Evolutionary conservation across 495 filamentous ascomycete species (phyloP).

Genomic region (Aspergillus incahuasiensis): DNA sequence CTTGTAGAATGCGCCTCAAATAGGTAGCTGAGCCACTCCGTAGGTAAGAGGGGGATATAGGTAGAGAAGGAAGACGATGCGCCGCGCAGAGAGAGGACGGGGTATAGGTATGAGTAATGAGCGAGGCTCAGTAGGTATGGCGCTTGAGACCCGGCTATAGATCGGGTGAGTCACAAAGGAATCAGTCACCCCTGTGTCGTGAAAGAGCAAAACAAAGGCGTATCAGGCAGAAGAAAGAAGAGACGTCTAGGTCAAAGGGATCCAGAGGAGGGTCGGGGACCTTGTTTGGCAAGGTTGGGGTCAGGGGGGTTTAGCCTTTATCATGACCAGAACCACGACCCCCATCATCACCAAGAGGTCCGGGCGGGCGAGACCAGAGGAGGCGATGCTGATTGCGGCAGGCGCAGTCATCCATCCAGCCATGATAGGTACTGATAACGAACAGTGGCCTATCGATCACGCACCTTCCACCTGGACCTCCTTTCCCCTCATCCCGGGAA

Average conservation of each 20-base stretch:
- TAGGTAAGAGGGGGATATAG: too few species aligned
- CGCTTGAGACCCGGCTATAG: slow-evolving; percentile 1
- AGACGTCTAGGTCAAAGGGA: neutral
- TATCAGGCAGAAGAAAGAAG: slow-evolving; percentile 1
- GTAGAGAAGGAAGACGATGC: neutral
- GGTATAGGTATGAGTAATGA: slow-evolving; percentile 5
- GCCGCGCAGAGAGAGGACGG: neutral
- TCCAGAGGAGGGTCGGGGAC: neutral
- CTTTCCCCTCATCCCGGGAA: neutral
- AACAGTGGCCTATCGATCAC: slow-evolving; percentile 7
- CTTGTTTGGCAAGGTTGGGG: slow-evolving; percentile 1
- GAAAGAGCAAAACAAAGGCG: neutral
- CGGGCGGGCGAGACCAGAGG: slow-evolving; percentile 12
- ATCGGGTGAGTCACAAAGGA: slow-evolving; percentile 19
- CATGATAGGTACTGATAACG: neutral
- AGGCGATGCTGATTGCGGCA: slow-evolving; percentile 22
- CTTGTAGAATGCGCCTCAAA: neutral
- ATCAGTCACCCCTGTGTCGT: slow-evolving; percentile 8
- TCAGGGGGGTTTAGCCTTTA: slow-evolving; percentile 3
- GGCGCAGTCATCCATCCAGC: slow-evolving; percentile 12
- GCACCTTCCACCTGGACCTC: slow-evolving; percentile 3
- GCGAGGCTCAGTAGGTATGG: neutral
- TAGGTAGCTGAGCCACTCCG: too few species aligned
- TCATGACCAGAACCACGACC: neutral
- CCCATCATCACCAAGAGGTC: slow-evolving; percentile 13